These are phyloP conservation scores for Irpex sp. DNA, from an alignment of 1,284 basidiomycete genomes.

Conservation along the genomic window DNA sequence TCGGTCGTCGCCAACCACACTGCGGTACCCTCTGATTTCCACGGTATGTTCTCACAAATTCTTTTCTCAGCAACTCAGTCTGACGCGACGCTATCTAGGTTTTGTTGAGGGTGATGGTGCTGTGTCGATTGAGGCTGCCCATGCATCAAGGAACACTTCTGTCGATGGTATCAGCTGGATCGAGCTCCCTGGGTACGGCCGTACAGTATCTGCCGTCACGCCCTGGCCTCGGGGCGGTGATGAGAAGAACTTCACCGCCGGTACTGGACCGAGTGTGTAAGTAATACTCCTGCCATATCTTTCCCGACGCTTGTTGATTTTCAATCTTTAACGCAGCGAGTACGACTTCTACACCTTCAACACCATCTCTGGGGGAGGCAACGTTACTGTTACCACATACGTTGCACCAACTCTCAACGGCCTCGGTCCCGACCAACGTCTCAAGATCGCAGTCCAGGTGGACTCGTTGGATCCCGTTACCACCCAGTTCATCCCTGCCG, in stretches of 20 bases:
- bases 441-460: constrained; percentile 54
- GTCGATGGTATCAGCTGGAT: constrained; percentile 53
- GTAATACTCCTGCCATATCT: background rate
- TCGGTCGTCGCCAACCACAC: constrained; percentile 39
- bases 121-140: constrained; percentile 63
- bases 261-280: constrained; percentile 56
- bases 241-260: constrained; percentile 54
- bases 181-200: constrained; percentile 54
- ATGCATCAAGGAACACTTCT: constrained; percentile 48
- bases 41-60: constrained; percentile 34
- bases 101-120: constrained; percentile 63
- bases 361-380: constrained; percentile 38
- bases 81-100: constrained; percentile 30
- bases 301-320: background rate
- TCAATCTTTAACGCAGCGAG: constrained; percentile 31
- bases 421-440: constrained; percentile 46
- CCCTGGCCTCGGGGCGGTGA: constrained; percentile 55
- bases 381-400: constrained; percentile 42
- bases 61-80: background rate
- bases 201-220: constrained; percentile 57
- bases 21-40: constrained; percentile 39
- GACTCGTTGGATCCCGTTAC: constrained; percentile 42
- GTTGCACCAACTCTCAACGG: constrained; percentile 63
- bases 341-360: constrained; percentile 69
- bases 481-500: constrained; percentile 49